A percentile compares a stretch with the other conserved stretches of the same genome.
Conservation (phyloP, 192 early-diverging fungal species). For the Physocladia obscura region DNA sequence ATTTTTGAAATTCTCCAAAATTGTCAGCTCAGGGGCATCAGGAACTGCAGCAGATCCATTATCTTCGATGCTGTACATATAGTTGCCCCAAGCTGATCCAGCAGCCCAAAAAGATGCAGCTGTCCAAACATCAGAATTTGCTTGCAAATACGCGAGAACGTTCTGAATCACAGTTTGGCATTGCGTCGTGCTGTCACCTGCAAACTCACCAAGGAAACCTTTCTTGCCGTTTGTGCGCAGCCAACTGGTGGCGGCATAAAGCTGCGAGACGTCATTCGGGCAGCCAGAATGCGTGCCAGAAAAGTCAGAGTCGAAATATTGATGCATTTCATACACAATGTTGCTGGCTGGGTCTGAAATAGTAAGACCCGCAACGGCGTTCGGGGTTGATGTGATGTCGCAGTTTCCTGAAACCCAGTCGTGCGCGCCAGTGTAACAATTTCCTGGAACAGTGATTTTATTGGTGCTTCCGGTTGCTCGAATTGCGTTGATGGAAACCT, state of each 20-base stretch:
- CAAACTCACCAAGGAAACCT: conserved; percentile 34
- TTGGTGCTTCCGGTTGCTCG: conserved; percentile 34
- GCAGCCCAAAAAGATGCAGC: conserved; percentile 31
- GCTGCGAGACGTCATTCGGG: conserved; percentile 12
- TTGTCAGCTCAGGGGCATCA: neutral
- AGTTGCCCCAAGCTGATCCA: conserved; percentile 20
- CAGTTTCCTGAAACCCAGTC: conserved; percentile 23
- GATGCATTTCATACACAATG: conserved; percentile 34
- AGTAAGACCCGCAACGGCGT: conserved; percentile 11
- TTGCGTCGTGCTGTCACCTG: neutral
- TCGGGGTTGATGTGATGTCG: neutral
- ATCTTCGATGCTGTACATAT: neutral
- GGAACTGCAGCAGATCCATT: neutral
- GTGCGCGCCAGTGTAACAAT: conserved; percentile 35
- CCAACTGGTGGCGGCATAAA: conserved; percentile 26
- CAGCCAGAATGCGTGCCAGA: conserved; percentile 10
- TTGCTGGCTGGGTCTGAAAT: conserved; percentile 36
- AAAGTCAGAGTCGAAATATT: conserved; percentile 32
- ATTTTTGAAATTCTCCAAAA: neutral
- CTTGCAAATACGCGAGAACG: conserved; percentile 9
- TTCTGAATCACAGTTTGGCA: conserved; percentile 14
- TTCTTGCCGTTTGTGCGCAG: conserved; percentile 22
- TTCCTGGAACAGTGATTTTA: conserved; percentile 31
- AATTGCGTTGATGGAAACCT: conserved; percentile 34
- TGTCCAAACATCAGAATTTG: conserved; percentile 17